phyloP scores from a whole-genome alignment of 2,329 filamentous ascomycete species.

The Fusarium haematococcum region DNA sequence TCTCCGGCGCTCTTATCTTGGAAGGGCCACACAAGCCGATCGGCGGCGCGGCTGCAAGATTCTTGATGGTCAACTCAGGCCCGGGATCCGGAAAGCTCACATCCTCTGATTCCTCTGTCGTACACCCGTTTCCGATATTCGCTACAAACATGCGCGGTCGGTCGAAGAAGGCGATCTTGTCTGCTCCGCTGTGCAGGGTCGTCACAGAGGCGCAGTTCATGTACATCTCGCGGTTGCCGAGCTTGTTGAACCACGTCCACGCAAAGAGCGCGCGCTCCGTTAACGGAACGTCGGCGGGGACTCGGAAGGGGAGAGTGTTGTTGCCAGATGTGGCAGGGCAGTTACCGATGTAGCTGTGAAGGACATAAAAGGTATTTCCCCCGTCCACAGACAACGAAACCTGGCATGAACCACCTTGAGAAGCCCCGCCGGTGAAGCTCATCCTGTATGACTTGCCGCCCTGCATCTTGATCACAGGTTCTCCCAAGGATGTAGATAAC shows the following conservation, averaged over 20 bases:
- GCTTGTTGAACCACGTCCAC: slow-evolving; percentile 74
- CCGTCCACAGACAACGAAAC: slow-evolving; percentile 71
- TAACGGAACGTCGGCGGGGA: slow-evolving; percentile 63
- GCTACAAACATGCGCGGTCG: slow-evolving; percentile 76
- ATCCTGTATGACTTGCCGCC: slow-evolving; percentile 66
- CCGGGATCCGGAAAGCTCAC: slow-evolving; percentile 74
- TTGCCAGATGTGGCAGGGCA: slow-evolving; percentile 46
- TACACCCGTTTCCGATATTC: slow-evolving; percentile 70
- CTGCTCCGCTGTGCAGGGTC: slow-evolving; percentile 49
- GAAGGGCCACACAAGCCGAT: slow-evolving; percentile 13
- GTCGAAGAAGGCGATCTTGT: slow-evolving; percentile 32
- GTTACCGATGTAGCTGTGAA: slow-evolving; percentile 50
- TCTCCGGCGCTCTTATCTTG: not conserved
- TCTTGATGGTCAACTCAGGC: slow-evolving; percentile 54
- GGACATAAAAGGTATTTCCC: slow-evolving; percentile 69
- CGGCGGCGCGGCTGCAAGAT: slow-evolving; percentile 15
- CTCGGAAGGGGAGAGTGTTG: slow-evolving; percentile 57
- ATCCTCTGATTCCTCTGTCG: slow-evolving; percentile 65
- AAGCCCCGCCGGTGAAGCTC: slow-evolving; percentile 64
- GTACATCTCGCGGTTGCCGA: slow-evolving; percentile 76
- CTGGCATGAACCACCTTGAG: slow-evolving; percentile 72
- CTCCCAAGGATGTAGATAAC: slow-evolving; percentile 48
- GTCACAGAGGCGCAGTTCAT: slow-evolving; percentile 74
- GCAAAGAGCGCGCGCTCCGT: slow-evolving; percentile 64
- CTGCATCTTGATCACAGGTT: slow-evolving; percentile 61